Base-by-base conservation (phyloP, 179 eudicot genomes). In the Spergularia azorica region DNA sequence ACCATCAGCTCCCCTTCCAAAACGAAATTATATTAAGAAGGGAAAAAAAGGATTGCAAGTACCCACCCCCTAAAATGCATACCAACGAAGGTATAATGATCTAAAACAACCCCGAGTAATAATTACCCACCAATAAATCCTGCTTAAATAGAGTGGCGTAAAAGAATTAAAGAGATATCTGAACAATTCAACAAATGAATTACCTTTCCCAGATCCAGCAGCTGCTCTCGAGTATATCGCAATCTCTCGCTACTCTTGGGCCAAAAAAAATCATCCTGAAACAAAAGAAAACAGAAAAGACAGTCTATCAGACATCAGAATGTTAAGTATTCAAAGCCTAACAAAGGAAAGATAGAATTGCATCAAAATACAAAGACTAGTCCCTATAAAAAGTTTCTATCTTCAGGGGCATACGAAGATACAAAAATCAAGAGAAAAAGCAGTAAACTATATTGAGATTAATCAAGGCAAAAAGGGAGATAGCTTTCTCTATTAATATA, bases 211-310 rank as follows among this genome's bases (percentile, higher is more conserved):
- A 74, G 50, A 59, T 68, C 63, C 76, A 90, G 71, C 66, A 94
- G 81, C 81, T 88, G 89, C 67, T 92, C 95, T 78, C 97, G 76
- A 67, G 84, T 82, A 79, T 86, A 94, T 20, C 79, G 88, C 78
- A 94, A 77, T 54, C 87, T 87, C 74, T 89, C 90, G 46, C 60
- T 85, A 51, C 83, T 81, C 50, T 86, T 88, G 69, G 88, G 85
- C 46, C 90, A 75, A 26, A 82, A 77, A 57, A 87, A 90, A 67
- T 84, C 87, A 79, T 79, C 87, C 98, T 92, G 75, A 6, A 36
- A 86, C 48, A 78, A 26, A 48, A n/a, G 32, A 17, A 41, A 41
- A 48, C 43, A 46, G 52, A 48, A 58, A 50, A 65, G 3, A 48
- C 21, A 50, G 6, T 55, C 5, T 46, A 66, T 67, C 61, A 38